phyloP scores from a whole-genome alignment of 2,329 filamentous ascomycete species.

The Trichoderma endophyticum region DNA sequence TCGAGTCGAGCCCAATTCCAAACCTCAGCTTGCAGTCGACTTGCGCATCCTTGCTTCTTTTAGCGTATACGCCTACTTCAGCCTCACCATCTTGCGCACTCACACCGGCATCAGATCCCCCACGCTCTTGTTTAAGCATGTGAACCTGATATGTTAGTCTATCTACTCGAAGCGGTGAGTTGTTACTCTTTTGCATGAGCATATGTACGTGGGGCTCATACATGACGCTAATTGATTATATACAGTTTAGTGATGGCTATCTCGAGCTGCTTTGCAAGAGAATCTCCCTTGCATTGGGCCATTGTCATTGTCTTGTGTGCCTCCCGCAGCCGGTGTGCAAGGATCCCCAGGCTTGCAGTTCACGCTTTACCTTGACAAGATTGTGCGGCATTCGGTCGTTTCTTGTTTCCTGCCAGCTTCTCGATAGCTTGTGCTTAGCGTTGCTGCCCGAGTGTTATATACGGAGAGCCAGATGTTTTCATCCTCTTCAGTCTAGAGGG shows the following conservation, averaged over 20 bases:
- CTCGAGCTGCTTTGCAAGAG: neutral
- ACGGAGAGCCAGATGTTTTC: neutral
- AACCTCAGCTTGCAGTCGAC: neutral
- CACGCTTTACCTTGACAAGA: neutral
- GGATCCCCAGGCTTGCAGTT: neutral
- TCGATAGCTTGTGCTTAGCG: neutral
- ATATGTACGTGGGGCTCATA: neutral
- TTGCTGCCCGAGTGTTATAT: neutral
- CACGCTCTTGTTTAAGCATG: neutral
- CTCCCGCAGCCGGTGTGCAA: neutral
- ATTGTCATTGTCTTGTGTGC: conserved; percentile 1
- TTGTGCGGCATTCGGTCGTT: neutral
- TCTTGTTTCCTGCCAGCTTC: neutral
- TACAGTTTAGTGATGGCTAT: neutral
- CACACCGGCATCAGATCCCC: neutral
- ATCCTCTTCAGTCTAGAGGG: neutral
- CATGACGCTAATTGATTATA: neutral
- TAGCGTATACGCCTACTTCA: neutral
- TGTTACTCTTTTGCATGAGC: neutral
- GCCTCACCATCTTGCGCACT: neutral
- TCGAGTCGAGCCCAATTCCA: neutral
- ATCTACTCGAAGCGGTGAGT: neutral
- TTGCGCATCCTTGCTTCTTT: neutral
- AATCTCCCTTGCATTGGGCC: neutral
- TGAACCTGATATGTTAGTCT: neutral